phyloP scores from a whole-genome alignment of 2,329 filamentous ascomycete genomes.

The Ascochyta lentis region DNA sequence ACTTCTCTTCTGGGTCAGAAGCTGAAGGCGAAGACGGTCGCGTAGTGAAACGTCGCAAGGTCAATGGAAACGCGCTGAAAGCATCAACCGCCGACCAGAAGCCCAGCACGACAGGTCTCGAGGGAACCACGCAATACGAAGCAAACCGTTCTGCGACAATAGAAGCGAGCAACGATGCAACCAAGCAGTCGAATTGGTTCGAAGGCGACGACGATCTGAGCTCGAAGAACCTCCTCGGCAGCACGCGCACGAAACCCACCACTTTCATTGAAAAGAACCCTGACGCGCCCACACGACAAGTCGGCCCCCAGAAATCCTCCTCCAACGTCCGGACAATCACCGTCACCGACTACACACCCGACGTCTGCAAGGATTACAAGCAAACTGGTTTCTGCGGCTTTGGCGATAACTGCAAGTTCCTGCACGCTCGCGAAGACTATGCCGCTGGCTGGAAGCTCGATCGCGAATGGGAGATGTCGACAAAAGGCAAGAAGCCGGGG shows the following conservation, averaged over 20 bases:
- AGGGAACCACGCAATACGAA: constrained; percentile 61
- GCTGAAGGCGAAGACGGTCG: constrained; percentile 71
- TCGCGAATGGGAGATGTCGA: constrained; percentile 87
- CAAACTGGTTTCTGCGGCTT: constrained; percentile 71
- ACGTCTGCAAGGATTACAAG: constrained; percentile 95
- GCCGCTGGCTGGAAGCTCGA: constrained; percentile 97
- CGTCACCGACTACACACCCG: constrained; percentile 86
- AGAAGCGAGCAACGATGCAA: constrained; percentile 80
- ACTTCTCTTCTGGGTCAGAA: constrained; percentile 74
- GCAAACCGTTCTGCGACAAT: constrained; percentile 69
- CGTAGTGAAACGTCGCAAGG: constrained; percentile 79
- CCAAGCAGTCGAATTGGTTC: constrained; percentile 88
- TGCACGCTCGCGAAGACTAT: constrained; percentile 78
- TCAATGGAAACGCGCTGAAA: constrained; percentile 68
- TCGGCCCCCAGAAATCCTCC: constrained; percentile 87
- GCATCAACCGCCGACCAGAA: constrained; percentile 66
- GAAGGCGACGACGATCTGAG: constrained; percentile 63
- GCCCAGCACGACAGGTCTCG: constrained; percentile 44
- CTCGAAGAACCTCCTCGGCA: constrained; percentile 66
- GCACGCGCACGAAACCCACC: constrained; percentile 54
- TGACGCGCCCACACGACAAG: constrained; percentile 70
- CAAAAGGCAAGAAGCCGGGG: constrained; percentile 64
- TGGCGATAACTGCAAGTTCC: constrained; percentile 81
- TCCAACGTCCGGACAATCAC: constrained; percentile 92
- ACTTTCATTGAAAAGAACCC: constrained; percentile 80